Conservation (phyloP, 768 basidiomycete genomes). For the Rhizopogon vulgaris region DNA sequence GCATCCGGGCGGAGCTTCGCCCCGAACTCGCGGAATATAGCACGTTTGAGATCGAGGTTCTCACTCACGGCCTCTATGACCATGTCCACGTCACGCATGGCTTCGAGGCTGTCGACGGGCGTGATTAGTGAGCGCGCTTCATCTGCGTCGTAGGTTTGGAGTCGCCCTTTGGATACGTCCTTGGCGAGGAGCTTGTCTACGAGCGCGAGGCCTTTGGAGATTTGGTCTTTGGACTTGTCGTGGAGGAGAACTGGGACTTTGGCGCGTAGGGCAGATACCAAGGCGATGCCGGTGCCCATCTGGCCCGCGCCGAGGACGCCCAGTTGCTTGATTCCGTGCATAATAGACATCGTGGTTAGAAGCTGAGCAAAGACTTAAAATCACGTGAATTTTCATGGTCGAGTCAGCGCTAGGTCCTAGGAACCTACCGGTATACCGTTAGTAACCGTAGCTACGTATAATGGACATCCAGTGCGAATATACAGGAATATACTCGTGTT, state of each 20-base stretch:
- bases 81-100: conserved; percentile 79
- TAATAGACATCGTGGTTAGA: conserved; percentile 40
- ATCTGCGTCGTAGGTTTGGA: conserved; percentile 63
- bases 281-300: conserved; percentile 91
- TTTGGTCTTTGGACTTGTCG: conserved; percentile 71
- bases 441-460: no score
- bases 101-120: conserved; percentile 54
- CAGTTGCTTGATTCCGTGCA: conserved; percentile 68
- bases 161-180: conserved; percentile 79
- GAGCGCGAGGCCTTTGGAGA: conserved; percentile 64
- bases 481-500: no score
- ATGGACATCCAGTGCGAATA: no score
- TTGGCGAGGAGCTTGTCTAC: conserved; percentile 83
- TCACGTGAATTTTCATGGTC: conserved; percentile 1
- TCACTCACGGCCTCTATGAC: conserved; percentile 94
- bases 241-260: conserved; percentile 82
- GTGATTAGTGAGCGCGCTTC: conserved; percentile 64
- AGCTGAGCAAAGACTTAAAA: not conserved
- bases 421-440: no score
- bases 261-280: conserved; percentile 80
- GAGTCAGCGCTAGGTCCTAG: no score
- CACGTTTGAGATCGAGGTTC: conserved; percentile 67
- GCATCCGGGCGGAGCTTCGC: conserved; percentile 62
- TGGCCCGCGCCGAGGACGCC: conserved; percentile 83
- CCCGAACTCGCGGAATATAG: conserved; percentile 68